These are phyloP conservation scores for Nannizziopsis barbatae DNA, from an alignment of 2,329 filamentous ascomycete species.

Conservation along the genomic window DNA sequence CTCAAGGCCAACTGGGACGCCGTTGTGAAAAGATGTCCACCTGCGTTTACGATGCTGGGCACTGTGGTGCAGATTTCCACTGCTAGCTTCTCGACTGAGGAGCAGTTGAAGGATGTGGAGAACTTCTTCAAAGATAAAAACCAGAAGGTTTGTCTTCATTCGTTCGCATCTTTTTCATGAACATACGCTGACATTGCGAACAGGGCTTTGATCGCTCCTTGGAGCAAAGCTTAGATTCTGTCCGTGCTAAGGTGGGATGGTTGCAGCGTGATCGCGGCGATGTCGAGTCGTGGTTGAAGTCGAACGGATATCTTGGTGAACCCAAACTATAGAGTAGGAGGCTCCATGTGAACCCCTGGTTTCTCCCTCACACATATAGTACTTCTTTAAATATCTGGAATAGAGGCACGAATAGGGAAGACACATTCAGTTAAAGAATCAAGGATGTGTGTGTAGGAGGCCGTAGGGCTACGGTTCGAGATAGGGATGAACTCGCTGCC, in stretches of 20 bases:
- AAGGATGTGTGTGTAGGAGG: too few species aligned
- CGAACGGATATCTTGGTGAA: conserved; percentile 45
- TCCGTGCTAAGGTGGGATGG: conserved; percentile 77
- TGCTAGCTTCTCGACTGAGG: conserved; percentile 63
- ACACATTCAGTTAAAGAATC: too few species aligned
- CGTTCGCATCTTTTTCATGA: neutral
- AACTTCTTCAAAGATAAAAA: conserved; percentile 72
- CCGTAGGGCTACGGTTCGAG: too few species aligned
- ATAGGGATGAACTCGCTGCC: too few species aligned
- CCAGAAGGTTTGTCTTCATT: conserved; percentile 50
- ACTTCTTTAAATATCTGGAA: too few species aligned
- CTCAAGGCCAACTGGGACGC: conserved; percentile 81
- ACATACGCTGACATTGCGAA: conserved; percentile 14
- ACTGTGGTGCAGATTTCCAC: conserved; percentile 74
- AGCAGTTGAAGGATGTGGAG: conserved; percentile 65
- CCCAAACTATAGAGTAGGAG: conserved; percentile 2
- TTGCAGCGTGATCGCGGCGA: conserved; percentile 63
- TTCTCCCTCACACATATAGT: too few species aligned
- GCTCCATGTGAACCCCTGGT: too few species aligned
- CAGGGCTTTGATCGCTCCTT: conserved; percentile 71
- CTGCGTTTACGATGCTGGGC: conserved; percentile 76
- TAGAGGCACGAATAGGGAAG: too few species aligned
- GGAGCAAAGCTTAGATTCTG: conserved; percentile 77
- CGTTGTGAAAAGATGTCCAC: conserved; percentile 68
- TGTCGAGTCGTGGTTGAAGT: conserved; percentile 60